Evolutionary conservation across 2,329 filamentous ascomycete genomes (phyloP), one percentile per base, ranked within the genome.

Genomic region (Setomelanomma holmii): DNA sequence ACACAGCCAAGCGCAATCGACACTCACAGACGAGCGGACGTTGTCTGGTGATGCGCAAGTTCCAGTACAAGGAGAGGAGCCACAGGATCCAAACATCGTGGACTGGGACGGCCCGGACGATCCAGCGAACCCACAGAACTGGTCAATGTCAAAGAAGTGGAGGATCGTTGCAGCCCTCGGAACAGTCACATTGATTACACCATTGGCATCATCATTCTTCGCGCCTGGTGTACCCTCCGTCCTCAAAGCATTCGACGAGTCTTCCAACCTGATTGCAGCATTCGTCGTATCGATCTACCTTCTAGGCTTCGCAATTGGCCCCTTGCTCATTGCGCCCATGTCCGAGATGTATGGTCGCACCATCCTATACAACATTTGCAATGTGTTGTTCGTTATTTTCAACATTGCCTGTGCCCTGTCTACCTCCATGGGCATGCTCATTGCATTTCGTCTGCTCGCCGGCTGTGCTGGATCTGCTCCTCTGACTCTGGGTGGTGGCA

Each of bases 221-320:
- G 87, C 87, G 0, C 88, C 88, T 0, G 86, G 83, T 11, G 84
- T 90, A 0, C 82, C 84, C 0, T 74, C 84, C 49, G 70, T 76
- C 2, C 68, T 77, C 58, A 46, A 43, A 1, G 56, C 64, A 1
- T 76, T 76, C 40, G 35, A 68, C 30, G 67, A 63, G 12, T 53
- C 59, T 2, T 72, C 68, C 8, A 70, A 66, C 7, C 39, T 70
- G 8, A 63, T 76, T 8, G 67, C 72, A 3, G 43, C 70, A 1
- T 74, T 76, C 16, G 70, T 76, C 4, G 74, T 76, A 16, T 73
- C 71, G 7, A 66, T 76, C 4, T 76, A 75, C 46, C 54, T 77
- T 20, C 60, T 76, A 1, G 74, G 74, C 0, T 76, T 75, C 34
- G 72, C 73, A 16, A 61, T 74, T 19, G 75, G 75, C 1, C 75